These are phyloP conservation scores for Apiospora aurea DNA, from an alignment of 2,329 filamentous ascomycete species.

Conservation along the genomic window DNA sequence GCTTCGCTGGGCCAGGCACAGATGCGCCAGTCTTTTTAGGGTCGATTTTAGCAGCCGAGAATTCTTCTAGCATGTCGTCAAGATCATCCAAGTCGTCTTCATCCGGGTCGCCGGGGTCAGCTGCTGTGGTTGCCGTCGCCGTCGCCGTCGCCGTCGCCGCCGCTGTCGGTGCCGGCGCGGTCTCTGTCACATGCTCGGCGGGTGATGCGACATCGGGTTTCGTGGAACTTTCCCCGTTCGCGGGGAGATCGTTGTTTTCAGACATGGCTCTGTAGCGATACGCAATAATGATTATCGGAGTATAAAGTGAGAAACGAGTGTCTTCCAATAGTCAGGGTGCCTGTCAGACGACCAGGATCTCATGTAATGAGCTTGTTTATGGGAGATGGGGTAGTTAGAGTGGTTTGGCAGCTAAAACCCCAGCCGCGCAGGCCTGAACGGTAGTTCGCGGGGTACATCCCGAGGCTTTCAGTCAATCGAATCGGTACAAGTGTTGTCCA, in stretches of 20 bases:
- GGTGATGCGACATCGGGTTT: conserved; percentile 9
- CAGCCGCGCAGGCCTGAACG: background rate
- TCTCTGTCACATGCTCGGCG: conserved; percentile 24
- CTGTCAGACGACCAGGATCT: background rate
- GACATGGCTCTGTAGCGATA: background rate
- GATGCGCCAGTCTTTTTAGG: conserved; percentile 47
- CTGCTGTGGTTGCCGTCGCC: background rate
- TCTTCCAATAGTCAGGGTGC: background rate
- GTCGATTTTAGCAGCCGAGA: conserved; percentile 70
- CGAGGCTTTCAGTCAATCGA: conserved; percentile 4
- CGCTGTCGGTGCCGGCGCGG: background rate
- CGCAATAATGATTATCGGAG: background rate
- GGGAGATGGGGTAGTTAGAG: conserved; percentile 3
- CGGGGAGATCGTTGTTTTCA: background rate
- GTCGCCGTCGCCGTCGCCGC: background rate
- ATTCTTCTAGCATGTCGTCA: conserved; percentile 95
- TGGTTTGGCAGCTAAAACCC: conserved; percentile 12
- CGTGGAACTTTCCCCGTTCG: conserved; percentile 8
- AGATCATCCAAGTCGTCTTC: conserved; percentile 92
- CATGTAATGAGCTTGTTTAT: conserved; percentile 5
- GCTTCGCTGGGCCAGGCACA: conserved; percentile 32
- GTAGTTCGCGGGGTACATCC: conserved; percentile 19
- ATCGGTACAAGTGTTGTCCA: background rate
- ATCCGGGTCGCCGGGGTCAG: conserved; percentile 70
- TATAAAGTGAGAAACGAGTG: background rate